Evolutionary conservation across 1,139 yeast species (phyloP).

Genomic region (Zygoascus sp.): DNA sequence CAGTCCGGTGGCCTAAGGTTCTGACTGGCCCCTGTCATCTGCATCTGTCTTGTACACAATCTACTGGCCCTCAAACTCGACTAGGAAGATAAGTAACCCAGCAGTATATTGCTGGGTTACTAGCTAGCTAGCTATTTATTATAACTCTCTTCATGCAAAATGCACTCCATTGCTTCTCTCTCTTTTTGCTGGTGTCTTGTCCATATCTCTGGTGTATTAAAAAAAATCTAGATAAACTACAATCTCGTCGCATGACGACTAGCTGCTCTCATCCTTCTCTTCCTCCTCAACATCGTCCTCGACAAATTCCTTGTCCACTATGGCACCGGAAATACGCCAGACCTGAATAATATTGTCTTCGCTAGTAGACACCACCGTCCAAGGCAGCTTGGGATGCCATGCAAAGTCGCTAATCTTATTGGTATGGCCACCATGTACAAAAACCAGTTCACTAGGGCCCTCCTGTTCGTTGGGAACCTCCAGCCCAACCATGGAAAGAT

Average conservation of each 20-base stretch:
- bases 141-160: too few relatives aligned
- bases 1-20: too few relatives aligned
- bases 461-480: constrained; percentile 36
- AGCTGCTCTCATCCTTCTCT: constrained; percentile 5
- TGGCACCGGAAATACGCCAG: constrained; percentile 55
- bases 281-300: constrained; percentile 31
- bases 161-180: background rate
- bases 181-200: too few relatives aligned
- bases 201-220: too few relatives aligned
- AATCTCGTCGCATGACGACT: too few relatives aligned
- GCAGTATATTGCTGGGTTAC: too few relatives aligned
- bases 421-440: constrained; percentile 89
- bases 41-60: too few relatives aligned
- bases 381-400: constrained; percentile 79
- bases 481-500: constrained; percentile 40
- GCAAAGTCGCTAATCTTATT: constrained; percentile 78
- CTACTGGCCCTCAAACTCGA: too few relatives aligned
- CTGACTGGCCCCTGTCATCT: too few relatives aligned
- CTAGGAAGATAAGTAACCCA: too few relatives aligned
- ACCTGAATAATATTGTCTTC: constrained; percentile 88
- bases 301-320: constrained; percentile 46
- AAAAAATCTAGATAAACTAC: background rate
- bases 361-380: constrained; percentile 79
- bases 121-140: too few relatives aligned
- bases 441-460: constrained; percentile 45